Conservation (phyloP, 2,329 filamentous ascomycete genomes). For the Colletotrichum agaves region DNA sequence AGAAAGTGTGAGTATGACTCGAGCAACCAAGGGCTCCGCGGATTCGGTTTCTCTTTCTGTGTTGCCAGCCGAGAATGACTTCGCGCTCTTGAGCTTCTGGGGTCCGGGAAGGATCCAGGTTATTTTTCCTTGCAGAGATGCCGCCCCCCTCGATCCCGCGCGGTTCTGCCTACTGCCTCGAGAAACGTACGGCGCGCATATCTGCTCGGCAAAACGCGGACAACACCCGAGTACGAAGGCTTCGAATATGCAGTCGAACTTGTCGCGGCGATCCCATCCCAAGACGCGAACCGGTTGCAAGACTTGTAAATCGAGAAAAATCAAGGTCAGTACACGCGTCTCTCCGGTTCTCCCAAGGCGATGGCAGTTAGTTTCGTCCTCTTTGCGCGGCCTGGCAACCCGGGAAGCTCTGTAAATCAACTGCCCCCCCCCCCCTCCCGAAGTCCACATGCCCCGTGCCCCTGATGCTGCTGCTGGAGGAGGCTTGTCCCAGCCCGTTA, state of each 20-base stretch:
- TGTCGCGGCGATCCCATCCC: conserved; percentile 34
- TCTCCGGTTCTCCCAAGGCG: no score
- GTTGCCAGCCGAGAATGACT: conserved; percentile 1
- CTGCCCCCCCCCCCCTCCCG: not conserved
- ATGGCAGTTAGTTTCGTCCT: not conserved
- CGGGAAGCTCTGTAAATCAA: not conserved
- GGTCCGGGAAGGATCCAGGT: not conserved
- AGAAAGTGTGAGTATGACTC: conserved; percentile 27
- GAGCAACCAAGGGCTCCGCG: conserved; percentile 31
- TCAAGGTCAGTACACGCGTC: conserved; percentile 46
- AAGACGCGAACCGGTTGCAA: conserved; percentile 53
- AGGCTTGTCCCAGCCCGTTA: not conserved
- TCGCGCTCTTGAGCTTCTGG: conserved; percentile 8
- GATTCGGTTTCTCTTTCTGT: conserved; percentile 16
- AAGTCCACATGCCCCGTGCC: conserved; percentile 5
- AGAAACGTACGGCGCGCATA: not conserved
- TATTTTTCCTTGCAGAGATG: conserved; percentile 23
- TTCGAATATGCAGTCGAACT: conserved; percentile 34
- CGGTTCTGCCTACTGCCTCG: not conserved
- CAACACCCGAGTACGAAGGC: conserved; percentile 25
- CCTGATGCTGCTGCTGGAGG: not conserved
- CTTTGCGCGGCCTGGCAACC: not conserved
- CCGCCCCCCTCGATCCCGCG: conserved; percentile 4
- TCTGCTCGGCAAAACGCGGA: not conserved
- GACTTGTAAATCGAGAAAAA: conserved; percentile 53